Evolutionary conservation across 768 basidiomycete genomes (phyloP), one percentile per base, ranked within the genome.

Genomic region (Amanita brunnescens): DNA sequence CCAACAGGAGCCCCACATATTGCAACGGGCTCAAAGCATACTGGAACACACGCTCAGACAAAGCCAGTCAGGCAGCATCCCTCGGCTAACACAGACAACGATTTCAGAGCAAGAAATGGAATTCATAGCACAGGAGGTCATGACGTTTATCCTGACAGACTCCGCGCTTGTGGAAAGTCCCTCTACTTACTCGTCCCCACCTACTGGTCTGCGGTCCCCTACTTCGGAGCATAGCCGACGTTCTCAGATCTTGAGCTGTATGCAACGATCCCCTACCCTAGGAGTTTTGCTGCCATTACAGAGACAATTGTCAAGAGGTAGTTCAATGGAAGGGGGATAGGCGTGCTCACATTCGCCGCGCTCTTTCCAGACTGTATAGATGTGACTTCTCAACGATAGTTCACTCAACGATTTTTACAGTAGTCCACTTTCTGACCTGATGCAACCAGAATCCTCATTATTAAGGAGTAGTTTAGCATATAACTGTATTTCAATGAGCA

Each of bases 31-130:
- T 10, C 26, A 23, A 32, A 29, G 26, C 10, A 42, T 26, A 23
- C 41, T 21, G 41, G 23, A 24, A 42, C 23, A 9, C 6, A 42
- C 23, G n/a, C 41, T n/a, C 9, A 44, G 42, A 8, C 42, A 29
- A 9, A 44, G 42, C 10, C 24, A 26, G 29, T 0, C 42, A 16
- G 42, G 29, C n/a, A 43, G 24, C 6, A 16, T 42, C 14, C 8
- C n/a, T n/a, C 42, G 14, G 26, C 35, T 14, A 37, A 37, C 9
- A 1, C 47, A 49, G 16, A 24, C 35, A 24, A 29, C 35, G 23
- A 49, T 49, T n/a, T 35, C 34, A 26, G 47, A 49, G 34, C 47
- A 49, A 14, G 47, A 49, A 18, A 29, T 37, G 18, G 47, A 39
- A 30, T 29, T 49, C 26, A 26, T 49, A 29, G n/a, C 47, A 13